These are phyloP conservation scores for Pythium myriotylum DNA, from an alignment of 352 stramenopile genomes.

Conservation along the genomic window DNA sequence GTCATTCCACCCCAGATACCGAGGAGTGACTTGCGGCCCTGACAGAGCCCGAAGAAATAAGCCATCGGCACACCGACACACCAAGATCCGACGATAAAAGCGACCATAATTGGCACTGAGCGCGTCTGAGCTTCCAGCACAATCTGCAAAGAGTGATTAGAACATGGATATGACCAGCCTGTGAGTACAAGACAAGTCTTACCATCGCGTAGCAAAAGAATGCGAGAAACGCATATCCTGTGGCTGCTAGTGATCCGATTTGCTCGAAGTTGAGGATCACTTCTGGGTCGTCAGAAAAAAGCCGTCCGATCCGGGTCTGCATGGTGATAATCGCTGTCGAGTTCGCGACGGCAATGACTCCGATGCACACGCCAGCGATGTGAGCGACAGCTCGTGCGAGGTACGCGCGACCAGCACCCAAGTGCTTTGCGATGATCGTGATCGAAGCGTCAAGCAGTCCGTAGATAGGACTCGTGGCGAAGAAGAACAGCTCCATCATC, in stretches of 20 bases:
- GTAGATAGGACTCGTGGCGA: conserved; percentile 86
- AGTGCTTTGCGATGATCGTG: conserved; percentile 62
- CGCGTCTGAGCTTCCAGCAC: conserved; percentile 69
- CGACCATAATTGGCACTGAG: conserved; percentile 53
- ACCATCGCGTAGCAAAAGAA: conserved; percentile 83
- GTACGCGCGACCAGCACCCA: conserved; percentile 47
- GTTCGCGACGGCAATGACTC: conserved; percentile 42
- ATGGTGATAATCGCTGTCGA: conserved; percentile 47
- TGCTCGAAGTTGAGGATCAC: conserved; percentile 61
- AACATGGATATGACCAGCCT: neutral
- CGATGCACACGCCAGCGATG: conserved; percentile 50
- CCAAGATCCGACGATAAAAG: conserved; percentile 71
- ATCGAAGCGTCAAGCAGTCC: conserved; percentile 58
- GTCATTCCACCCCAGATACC: conserved; percentile 76
- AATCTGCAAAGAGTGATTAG: conserved; percentile 30
- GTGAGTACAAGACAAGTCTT: neutral
- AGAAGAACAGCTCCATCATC: conserved; percentile 88
- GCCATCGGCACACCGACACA: conserved; percentile 65
- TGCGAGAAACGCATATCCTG: conserved; percentile 62
- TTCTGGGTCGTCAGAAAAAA: conserved; percentile 66
- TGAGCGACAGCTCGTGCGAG: conserved; percentile 50
- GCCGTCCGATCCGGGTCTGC: conserved; percentile 40
- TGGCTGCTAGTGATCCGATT: conserved; percentile 53
- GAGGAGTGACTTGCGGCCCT: conserved; percentile 40
- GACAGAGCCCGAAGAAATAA: conserved; percentile 66